Conservation (phyloP, 23 red algal species). For the Agarophyton chilense region DNA sequence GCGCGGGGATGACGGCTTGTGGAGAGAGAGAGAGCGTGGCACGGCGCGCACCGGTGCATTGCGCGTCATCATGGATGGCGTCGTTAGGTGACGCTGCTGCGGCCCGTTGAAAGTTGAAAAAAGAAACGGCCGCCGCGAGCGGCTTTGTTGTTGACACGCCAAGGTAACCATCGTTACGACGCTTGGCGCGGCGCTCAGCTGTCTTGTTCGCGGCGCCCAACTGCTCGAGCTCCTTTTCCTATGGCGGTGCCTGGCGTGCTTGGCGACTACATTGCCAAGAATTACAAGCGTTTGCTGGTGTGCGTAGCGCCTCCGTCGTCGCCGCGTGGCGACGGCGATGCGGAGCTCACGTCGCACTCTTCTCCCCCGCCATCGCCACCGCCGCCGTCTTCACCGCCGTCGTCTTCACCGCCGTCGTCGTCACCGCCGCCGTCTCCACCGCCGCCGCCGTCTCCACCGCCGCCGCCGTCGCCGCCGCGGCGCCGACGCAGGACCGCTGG, state of each 20-base stretch:
- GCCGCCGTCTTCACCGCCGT: neutral
- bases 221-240: neutral
- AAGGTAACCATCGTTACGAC: no score
- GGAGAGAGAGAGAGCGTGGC: no score
- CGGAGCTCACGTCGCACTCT: neutral
- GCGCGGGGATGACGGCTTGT: no score
- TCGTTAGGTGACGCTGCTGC: no score
- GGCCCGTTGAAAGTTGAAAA: no score
- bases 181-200: neutral
- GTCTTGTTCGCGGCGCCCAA: neutral
- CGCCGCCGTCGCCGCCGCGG: neutral
- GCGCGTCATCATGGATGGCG: no score
- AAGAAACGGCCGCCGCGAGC: no score
- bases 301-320: slow-evolving; percentile 46
- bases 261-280: slow-evolving; percentile 57
- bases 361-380: neutral
- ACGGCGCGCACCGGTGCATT: neutral
- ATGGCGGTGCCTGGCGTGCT: slow-evolving; percentile 59
- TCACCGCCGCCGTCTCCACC: neutral
- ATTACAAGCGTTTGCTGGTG: slow-evolving; percentile 55
- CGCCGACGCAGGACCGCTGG: neutral
- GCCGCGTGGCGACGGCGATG: neutral
- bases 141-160: no score
- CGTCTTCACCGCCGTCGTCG: neutral
- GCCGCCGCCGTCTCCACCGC: neutral